Percentiles rank a stretch among this genome's conserved stretches.
phyloP scores from a whole-genome alignment of 805 yeast species.

The Pichia deserticola region DNA sequence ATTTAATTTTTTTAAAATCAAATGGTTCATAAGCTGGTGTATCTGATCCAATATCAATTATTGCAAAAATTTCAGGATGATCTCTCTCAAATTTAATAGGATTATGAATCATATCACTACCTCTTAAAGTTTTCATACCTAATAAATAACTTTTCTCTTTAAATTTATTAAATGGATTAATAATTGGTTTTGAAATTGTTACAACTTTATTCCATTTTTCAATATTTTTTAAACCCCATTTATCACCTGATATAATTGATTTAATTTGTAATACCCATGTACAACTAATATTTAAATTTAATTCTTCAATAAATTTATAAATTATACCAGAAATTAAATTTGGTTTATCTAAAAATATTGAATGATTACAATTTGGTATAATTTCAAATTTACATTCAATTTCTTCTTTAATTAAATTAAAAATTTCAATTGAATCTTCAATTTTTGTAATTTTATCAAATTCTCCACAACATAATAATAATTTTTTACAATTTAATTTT shows the following conservation, averaged over 20 bases:
- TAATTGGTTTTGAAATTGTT: constrained; percentile 41
- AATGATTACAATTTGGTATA: constrained; percentile 54
- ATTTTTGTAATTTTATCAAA: constrained; percentile 50
- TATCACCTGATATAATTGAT: constrained; percentile 57
- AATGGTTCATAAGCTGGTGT: constrained; percentile 65
- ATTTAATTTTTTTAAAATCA: constrained; percentile 44
- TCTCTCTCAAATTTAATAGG: constrained; percentile 45
- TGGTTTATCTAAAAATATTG: constrained; percentile 55
- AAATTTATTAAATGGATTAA: constrained; percentile 19
- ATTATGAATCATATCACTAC: constrained; percentile 53
- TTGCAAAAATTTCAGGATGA: constrained; percentile 47
- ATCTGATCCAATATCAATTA: constrained; percentile 64
- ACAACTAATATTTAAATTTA: constrained; percentile 47
- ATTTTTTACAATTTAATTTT: constrained; percentile 35
- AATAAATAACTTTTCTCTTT: constrained; percentile 40
- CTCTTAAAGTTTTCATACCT: constrained; percentile 71
- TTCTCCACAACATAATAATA: constrained; percentile 49
- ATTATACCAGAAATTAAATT: constrained; percentile 56
- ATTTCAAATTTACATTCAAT: constrained; percentile 30
- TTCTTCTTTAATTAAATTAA: constrained; percentile 12
- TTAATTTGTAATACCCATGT: constrained; percentile 65
- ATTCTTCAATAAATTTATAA: constrained; percentile 45
- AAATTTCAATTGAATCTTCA: background rate
- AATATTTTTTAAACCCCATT: constrained; percentile 76
- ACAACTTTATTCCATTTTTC: constrained; percentile 57